Conservation (phyloP, 2,329 filamentous ascomycete genomes). For the Cercospora beticola region DNA sequence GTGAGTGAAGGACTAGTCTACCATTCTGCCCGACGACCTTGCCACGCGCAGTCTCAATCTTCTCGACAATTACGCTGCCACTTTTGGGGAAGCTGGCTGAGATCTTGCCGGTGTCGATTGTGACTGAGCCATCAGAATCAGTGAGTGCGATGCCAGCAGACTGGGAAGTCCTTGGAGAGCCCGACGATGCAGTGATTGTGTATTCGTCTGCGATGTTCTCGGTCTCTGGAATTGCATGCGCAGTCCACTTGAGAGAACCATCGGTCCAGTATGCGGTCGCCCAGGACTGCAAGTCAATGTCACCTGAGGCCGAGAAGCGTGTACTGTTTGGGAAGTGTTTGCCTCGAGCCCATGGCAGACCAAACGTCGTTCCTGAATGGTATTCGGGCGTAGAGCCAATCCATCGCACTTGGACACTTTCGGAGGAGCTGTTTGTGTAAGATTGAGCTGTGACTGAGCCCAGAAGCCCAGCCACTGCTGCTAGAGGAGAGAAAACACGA, state of each 20-base stretch:
- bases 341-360: slow-evolving; percentile 43
- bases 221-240: slow-evolving; percentile 53
- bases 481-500: background rate
- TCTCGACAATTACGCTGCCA: slow-evolving; percentile 35
- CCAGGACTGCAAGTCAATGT: slow-evolving; percentile 52
- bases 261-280: slow-evolving; percentile 60
- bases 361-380: slow-evolving; percentile 41
- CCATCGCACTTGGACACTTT: slow-evolving; percentile 13
- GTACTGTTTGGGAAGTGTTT: slow-evolving; percentile 41
- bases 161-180: slow-evolving; percentile 19
- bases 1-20: slow-evolving; percentile 53
- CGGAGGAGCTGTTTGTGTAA: background rate
- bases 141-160: slow-evolving; percentile 31
- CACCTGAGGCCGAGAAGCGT: slow-evolving; percentile 30
- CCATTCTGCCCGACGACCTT: slow-evolving; percentile 43
- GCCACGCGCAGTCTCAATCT: slow-evolving; percentile 40
- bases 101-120: slow-evolving; percentile 39
- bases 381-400: slow-evolving; percentile 19
- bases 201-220: slow-evolving; percentile 47
- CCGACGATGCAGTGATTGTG: slow-evolving; percentile 40
- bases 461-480: background rate
- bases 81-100: slow-evolving; percentile 38
- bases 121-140: slow-evolving; percentile 30
- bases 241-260: slow-evolving; percentile 62
- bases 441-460: background rate